phyloP scores from a whole-genome alignment of 352 stramenopile species.

The Globisporangium splendens region DNA sequence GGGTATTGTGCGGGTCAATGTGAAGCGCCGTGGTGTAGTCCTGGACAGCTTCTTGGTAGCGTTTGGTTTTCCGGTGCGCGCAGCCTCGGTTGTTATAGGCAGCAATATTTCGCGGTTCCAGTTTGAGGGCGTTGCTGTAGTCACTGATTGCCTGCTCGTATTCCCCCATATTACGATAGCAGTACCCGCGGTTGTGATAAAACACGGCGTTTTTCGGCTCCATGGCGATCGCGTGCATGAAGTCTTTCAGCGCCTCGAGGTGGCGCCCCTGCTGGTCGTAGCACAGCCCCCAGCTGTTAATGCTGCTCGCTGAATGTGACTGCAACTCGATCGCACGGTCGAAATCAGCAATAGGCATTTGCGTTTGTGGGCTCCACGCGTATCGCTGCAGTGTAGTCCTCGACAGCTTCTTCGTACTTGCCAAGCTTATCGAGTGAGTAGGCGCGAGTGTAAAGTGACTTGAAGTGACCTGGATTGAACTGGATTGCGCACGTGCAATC shows the following conservation, averaged over 20 bases:
- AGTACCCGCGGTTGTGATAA: conserved; percentile 86
- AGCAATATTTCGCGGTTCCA: conserved; percentile 68
- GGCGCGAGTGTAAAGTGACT: conserved; percentile 86
- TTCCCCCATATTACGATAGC: conserved; percentile 77
- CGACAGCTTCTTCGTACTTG: conserved; percentile 53
- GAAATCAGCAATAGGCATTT: conserved; percentile 80
- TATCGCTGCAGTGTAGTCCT: conserved; percentile 76
- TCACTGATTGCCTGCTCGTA: conserved; percentile 61
- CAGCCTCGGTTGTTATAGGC: conserved; percentile 87
- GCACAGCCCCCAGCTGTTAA: conserved; percentile 80
- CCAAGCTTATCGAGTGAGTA: conserved; percentile 86
- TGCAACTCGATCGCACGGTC: conserved; percentile 58
- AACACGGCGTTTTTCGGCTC: conserved; percentile 76
- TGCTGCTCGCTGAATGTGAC: conserved; percentile 58
- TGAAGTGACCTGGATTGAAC: conserved; percentile 78
- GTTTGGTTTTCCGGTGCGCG: conserved; percentile 66
- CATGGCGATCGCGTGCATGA: conserved; percentile 53
- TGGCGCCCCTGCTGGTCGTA: conserved; percentile 63
- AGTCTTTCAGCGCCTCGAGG: conserved; percentile 71
- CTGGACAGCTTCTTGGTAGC: conserved; percentile 59
- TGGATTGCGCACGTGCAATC: conserved; percentile 77
- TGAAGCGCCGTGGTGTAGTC: conserved; percentile 75
- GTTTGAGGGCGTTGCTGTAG: conserved; percentile 56
- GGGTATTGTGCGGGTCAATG: conserved; percentile 74
- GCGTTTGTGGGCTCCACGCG: conserved; percentile 64